Evolutionary conservation across 805 yeast species (phyloP).

Genomic region (Scheffersomyces coipomensis): DNA sequence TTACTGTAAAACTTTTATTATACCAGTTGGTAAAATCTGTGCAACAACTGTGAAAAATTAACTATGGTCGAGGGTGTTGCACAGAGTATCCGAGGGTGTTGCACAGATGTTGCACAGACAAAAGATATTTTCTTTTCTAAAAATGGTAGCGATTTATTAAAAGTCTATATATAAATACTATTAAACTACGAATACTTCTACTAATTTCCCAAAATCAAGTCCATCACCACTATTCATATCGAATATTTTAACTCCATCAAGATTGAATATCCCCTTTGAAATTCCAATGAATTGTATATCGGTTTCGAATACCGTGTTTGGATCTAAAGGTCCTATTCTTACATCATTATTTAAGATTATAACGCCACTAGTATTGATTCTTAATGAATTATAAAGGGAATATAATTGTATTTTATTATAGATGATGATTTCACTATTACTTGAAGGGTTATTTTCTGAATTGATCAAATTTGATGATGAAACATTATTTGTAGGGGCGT

Average conservation of each 20-base stretch:
- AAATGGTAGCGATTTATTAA: too few relatives aligned
- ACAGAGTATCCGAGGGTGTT: too few relatives aligned
- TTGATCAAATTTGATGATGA: slow-evolving; percentile 15
- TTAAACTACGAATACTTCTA: slow-evolving; percentile 62
- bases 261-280: slow-evolving; percentile 59
- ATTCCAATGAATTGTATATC: slow-evolving; percentile 60
- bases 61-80: too few relatives aligned
- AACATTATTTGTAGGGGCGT: slow-evolving; percentile 6
- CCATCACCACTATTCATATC: slow-evolving; percentile 66
- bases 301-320: slow-evolving; percentile 63
- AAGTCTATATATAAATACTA: slow-evolving; percentile 1
- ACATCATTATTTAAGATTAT: slow-evolving; percentile 66
- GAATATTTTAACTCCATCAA: slow-evolving; percentile 64
- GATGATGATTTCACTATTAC: slow-evolving; percentile 11
- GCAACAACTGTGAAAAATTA: too few relatives aligned
- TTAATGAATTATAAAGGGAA: slow-evolving; percentile 32
- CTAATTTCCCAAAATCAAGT: slow-evolving; percentile 65
- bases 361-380: slow-evolving; percentile 52
- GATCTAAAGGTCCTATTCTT: slow-evolving; percentile 58
- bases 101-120: too few relatives aligned
- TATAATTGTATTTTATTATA: slow-evolving; percentile 22
- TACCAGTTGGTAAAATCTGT: too few relatives aligned
- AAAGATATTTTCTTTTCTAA: too few relatives aligned
- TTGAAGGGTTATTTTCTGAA: slow-evolving; percentile 4
- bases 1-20: too few relatives aligned